Evolutionary conservation across 371 early-diverging fungal genomes (phyloP).

Genomic region (Fennellomyces sp.): DNA sequence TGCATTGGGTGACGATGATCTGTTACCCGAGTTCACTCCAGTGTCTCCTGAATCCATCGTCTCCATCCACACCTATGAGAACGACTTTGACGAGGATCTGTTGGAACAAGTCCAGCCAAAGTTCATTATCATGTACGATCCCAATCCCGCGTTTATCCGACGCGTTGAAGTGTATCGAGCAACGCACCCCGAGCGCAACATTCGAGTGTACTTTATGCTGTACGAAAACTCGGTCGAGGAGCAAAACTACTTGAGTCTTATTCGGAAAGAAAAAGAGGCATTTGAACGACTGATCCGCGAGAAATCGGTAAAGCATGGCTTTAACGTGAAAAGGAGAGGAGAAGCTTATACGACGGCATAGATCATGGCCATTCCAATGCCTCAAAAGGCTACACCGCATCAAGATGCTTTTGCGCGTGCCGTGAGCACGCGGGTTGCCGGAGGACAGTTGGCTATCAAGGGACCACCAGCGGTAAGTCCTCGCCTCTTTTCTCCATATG

Average conservation of each 20-base stretch:
- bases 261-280: constrained; percentile 90
- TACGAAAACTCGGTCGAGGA: constrained; percentile 97
- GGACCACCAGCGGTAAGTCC: constrained; percentile 31
- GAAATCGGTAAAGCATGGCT: constrained; percentile 68
- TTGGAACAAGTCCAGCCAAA: constrained; percentile 76
- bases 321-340: neutral
- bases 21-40: constrained; percentile 37
- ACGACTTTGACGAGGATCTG: constrained; percentile 49
- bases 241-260: constrained; percentile 83
- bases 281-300: constrained; percentile 94
- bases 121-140: constrained; percentile 90
- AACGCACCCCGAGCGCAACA: constrained; percentile 46
- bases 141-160: constrained; percentile 85
- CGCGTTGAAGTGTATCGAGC: constrained; percentile 86
- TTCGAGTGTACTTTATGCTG: constrained; percentile 89
- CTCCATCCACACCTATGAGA: constrained; percentile 69
- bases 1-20: constrained; percentile 23
- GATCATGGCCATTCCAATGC: constrained; percentile 76
- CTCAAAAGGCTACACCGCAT: constrained; percentile 40
- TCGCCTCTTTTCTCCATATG: neutral
- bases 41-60: constrained; percentile 35
- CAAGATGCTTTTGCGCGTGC: constrained; percentile 59
- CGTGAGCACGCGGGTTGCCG: constrained; percentile 59
- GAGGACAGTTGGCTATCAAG: constrained; percentile 42
- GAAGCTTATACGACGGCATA: constrained; percentile 10